Evolutionary conservation across 2,329 filamentous ascomycete genomes (phyloP), one percentile per base, ranked within the genome.

Genomic region (Clarireedia hainanense): DNA sequence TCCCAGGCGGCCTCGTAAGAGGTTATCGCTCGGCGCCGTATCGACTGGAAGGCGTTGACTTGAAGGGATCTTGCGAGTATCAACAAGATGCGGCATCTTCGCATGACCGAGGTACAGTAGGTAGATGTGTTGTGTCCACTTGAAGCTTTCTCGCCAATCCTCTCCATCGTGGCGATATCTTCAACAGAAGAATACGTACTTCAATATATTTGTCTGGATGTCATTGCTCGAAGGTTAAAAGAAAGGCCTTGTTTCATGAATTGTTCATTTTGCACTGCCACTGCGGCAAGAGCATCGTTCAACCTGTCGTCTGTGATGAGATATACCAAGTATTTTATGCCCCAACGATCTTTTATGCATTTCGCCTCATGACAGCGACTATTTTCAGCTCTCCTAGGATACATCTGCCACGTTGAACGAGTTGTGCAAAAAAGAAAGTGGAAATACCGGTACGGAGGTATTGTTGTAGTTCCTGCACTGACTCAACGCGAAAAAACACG

Each of bases 281-380:
- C 52, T 43, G 47, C 47, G 47, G 46, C 36, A 12, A 27, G 20
- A 20, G 52, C 52, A 55, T 50, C 47, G 47, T 26, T 37, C 52
- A 55, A 43, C 46, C 46, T 50, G 36, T 55, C 36, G 52, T 54
- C 52, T 45, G 52, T 54, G 52, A 49, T 24, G 26, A 55, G n/a
- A 36, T 26, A 43, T 50, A 47, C 37, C 20, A 20, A 20, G 20
- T 20, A 12, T 34, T 34, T 34, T 55, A 37, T 45, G 20, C 50
- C 52, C 47, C 52, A 39, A 50, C 27, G 42, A 55, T 47, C 37
- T 47, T 55, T 45, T 15, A 20, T 50, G 52, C 52, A 34, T 49
- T 50, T 50, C 24, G 51, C 52, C 52, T 48, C 37, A 23, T 23
- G 7, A 47, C 15, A 47, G 23, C 30, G 15, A 12, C 43, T 47